Evolutionary conservation across 2,329 filamentous ascomycete genomes (phyloP).

Genomic region (Plectosphaerella sp.): DNA sequence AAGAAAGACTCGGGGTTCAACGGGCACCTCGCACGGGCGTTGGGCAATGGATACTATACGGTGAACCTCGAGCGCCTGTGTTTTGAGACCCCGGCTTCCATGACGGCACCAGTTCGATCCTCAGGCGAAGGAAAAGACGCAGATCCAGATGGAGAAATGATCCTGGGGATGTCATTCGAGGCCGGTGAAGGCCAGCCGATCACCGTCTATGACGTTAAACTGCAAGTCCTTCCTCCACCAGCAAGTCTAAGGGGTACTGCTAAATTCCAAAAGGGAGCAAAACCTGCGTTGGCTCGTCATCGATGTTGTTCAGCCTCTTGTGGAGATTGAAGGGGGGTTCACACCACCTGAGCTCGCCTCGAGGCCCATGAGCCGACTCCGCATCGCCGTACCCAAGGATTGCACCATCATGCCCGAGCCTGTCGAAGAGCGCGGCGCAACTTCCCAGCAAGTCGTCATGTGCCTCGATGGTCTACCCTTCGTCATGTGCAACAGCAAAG

Average conservation of each 20-base stretch:
- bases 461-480: slow-evolving; percentile 5
- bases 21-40: not conserved
- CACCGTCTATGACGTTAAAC: slow-evolving; percentile 6
- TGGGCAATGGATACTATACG: too few species aligned
- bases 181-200: not conserved
- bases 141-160: not conserved
- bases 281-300: slow-evolving; percentile 2
- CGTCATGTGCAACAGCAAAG: slow-evolving; percentile 4
- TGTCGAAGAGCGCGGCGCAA: not conserved
- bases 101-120: not conserved
- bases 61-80: too few species aligned
- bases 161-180: slow-evolving; percentile 3
- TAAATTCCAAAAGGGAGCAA: not conserved
- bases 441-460: slow-evolving; percentile 1
- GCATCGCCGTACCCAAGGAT: slow-evolving; percentile 7
- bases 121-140: not conserved
- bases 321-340: not conserved
- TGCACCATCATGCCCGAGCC: not conserved
- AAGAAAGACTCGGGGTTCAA: not conserved
- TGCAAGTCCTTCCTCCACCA: slow-evolving; percentile 2
- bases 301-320: slow-evolving; percentile 5
- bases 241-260: too few species aligned
- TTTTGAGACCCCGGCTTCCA: too few species aligned
- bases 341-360: slow-evolving; percentile 5
- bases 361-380: slow-evolving; percentile 6